phyloP scores from a whole-genome alignment of 768 basidiomycete genomes.

The Macrolepiota albuminosa region DNA sequence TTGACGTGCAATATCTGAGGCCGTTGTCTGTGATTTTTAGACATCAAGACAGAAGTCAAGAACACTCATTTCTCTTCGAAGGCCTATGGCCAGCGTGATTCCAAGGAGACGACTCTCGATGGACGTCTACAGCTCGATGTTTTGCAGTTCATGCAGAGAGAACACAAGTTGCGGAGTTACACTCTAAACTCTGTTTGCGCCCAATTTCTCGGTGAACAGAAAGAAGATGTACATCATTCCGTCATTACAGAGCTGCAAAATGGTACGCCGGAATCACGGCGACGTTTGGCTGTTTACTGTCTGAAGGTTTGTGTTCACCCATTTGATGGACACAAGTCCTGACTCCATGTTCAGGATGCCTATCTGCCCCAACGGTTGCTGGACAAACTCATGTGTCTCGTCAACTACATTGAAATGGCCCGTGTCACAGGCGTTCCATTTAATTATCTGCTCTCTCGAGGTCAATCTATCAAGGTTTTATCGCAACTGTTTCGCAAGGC shows the following conservation, averaged over 20 bases:
- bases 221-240: constrained; percentile 98
- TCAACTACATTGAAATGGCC: constrained; percentile 99
- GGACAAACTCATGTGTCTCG: constrained; percentile 98
- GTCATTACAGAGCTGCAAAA: constrained; percentile 98
- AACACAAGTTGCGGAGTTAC: constrained; percentile 95
- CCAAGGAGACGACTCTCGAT: constrained; percentile 87
- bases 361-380: constrained; percentile 94
- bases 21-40: constrained; percentile 33
- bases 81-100: constrained; percentile 95
- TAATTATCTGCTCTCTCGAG: constrained; percentile 89
- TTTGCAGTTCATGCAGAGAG: constrained; percentile 96
- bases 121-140: constrained; percentile 95
- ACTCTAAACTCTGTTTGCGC: constrained; percentile 98
- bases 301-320: constrained; percentile 61
- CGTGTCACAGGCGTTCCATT: constrained; percentile 99
- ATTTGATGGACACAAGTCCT: neutral
- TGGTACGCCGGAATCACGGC: constrained; percentile 87
- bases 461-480: constrained; percentile 98
- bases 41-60: constrained; percentile 72
- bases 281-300: constrained; percentile 95
- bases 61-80: constrained; percentile 97
- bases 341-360: constrained; percentile 63
- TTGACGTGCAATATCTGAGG: neutral
- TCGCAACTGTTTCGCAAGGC: constrained; percentile 94
- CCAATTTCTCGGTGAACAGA: constrained; percentile 96